These are phyloP conservation scores for Haplosporangium gracile DNA, from an alignment of 192 early-diverging fungal genomes.

Conservation along the genomic window DNA sequence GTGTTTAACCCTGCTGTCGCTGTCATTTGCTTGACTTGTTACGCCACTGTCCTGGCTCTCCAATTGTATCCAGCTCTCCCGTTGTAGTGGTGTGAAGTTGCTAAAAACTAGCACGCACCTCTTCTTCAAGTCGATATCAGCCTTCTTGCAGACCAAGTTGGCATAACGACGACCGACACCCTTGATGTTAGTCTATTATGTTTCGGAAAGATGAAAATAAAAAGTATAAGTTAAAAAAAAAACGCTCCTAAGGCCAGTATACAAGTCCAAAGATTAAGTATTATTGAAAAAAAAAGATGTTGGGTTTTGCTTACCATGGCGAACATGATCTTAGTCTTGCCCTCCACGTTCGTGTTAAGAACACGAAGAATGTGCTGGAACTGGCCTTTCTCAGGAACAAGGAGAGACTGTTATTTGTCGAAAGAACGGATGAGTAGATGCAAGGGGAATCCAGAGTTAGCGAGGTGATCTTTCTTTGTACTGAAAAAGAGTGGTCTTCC, in stretches of 20 bases:
- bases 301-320: constrained; percentile 70
- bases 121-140: constrained; percentile 97
- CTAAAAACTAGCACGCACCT: constrained; percentile 64
- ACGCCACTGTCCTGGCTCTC: background rate
- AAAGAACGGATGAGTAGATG: constrained; percentile 1
- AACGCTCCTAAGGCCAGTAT: no score
- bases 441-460: constrained; percentile 40
- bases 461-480: background rate
- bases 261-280: background rate
- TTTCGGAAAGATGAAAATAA: background rate
- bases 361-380: constrained; percentile 99
- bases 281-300: constrained; percentile 10
- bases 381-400: constrained; percentile 90
- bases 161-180: constrained; percentile 99
- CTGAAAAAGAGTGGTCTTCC: background rate
- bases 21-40: background rate
- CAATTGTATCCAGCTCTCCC: background rate
- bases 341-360: constrained; percentile 99
- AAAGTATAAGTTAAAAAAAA: background rate
- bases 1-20: background rate
- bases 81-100: background rate
- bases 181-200: constrained; percentile 85
- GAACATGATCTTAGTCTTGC: constrained; percentile 94
- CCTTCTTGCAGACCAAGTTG: constrained; percentile 99
- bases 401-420: constrained; percentile 76